Evolutionary conservation across 495 filamentous ascomycete species (phyloP), one percentile per base, ranked within the genome.

Genomic region (Poronia punctata): DNA sequence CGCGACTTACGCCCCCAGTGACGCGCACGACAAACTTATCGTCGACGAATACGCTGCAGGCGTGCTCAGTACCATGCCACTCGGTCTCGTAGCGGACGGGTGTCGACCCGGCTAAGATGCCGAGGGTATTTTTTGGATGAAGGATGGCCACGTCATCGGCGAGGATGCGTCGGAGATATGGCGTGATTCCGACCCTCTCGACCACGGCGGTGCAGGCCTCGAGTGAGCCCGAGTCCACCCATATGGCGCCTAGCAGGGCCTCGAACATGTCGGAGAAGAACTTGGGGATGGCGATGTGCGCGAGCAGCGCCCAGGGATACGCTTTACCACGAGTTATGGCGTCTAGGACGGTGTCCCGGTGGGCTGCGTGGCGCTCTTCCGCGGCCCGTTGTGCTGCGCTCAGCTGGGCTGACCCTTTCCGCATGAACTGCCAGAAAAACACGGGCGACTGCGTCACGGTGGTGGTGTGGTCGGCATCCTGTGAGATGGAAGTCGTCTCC

Each of bases 211-310:
- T 59, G 45, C 83, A 88, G 0, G 43, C 59, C 0, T 57, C 62
- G 17, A 89, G 50, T 3, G 75, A 62, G 2, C 84, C 84, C 0
- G 79, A 84, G 55, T 96, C 92, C 35, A 94, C 67, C 65, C 83
- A 98, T 0, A 95, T 75, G 1, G 90, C 92, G 0, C 87, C 92
- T 1, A 96, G 59, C 1, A 90, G 45, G 35, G 71, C 75, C 68
- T 98, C 92, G 26, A 95, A 66, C 7, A 95, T 65, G 53, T 98
- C 90, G 0, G 84, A 92, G 62, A 85, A 80, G 68, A 86, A 85
- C 48, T 96, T 97, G 17, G 78, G 78, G 1, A 82, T 68, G 21
- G 75, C 66, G 1, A 95, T 69, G 0, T 71, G 64, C 0, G 75
- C 61, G 14, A 98, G 77, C 0, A 71, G 52, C 2, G 73, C 65